Conservation (phyloP, 768 basidiomycete species). For the Amanita jacksonii region DNA sequence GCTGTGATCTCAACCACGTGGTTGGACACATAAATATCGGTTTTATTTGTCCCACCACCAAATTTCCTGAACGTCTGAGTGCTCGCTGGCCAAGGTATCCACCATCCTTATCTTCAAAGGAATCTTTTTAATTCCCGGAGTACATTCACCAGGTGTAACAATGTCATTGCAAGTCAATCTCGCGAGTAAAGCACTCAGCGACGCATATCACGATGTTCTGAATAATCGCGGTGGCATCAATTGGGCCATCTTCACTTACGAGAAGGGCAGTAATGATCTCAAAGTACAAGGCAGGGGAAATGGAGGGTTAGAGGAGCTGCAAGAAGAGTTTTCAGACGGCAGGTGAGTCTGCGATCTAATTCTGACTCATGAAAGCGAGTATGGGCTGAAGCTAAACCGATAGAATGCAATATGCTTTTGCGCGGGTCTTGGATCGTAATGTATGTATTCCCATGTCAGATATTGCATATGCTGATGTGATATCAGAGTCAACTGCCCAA, state of each 20-base stretch:
- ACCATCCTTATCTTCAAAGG: too few relatives aligned
- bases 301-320: conserved; percentile 83
- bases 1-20: conserved; percentile 1
- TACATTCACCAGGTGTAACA: too few relatives aligned
- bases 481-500: conserved; percentile 72
- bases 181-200: conserved; percentile 58
- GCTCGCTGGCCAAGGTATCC: too few relatives aligned
- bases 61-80: neutral
- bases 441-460: conserved; percentile 31
- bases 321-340: conserved; percentile 94
- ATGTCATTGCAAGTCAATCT: conserved; percentile 82
- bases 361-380: conserved; percentile 8
- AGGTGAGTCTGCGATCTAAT: conserved; percentile 37
- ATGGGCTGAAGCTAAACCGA: conserved; percentile 7
- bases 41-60: neutral
- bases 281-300: conserved; percentile 81
- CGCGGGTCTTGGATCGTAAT: conserved; percentile 75
- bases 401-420: conserved; percentile 93
- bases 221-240: conserved; percentile 55
- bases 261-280: conserved; percentile 74
- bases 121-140: too few relatives aligned
- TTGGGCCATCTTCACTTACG: conserved; percentile 76
- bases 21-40: neutral
- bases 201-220: conserved; percentile 70
- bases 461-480: conserved; percentile 3